Percentiles rank a stretch among this genome's conserved stretches.
phyloP scores from a whole-genome alignment of 2,329 filamentous ascomycete species.

The Leptographium wingfieldii region DNA sequence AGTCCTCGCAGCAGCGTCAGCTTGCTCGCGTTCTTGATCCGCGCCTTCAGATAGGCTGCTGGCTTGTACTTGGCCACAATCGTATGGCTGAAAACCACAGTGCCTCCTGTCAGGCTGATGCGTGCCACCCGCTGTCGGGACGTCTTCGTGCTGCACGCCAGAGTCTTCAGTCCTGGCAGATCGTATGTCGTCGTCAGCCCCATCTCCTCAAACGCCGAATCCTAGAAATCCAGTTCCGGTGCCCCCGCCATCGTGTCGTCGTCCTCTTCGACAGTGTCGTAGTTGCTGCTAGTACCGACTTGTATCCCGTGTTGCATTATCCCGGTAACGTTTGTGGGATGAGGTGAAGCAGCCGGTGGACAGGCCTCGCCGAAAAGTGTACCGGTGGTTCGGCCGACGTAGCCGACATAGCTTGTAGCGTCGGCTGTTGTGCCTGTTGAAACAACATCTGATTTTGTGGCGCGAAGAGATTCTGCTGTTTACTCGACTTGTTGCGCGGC shows the following conservation, averaged over 20 bases:
- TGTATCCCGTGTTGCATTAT: too few species aligned
- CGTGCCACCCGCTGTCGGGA: slow-evolving; percentile 49
- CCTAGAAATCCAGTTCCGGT: slow-evolving; percentile 29
- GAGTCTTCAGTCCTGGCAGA: slow-evolving; percentile 43
- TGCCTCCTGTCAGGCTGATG: slow-evolving; percentile 25
- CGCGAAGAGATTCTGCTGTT: too few species aligned
- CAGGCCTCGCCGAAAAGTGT: neutral
- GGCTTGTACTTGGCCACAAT: slow-evolving; percentile 48
- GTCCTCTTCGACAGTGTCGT: slow-evolving; percentile 10
- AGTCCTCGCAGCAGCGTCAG: slow-evolving; percentile 43
- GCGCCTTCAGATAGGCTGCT: slow-evolving; percentile 46
- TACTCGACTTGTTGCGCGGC: neutral
- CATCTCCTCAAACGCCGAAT: slow-evolving; percentile 43
- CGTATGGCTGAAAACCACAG: slow-evolving; percentile 41
- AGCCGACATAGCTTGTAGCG: too few species aligned
- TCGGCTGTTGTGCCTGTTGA: neutral
- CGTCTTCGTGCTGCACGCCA: slow-evolving; percentile 35
- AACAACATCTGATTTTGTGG: neutral
- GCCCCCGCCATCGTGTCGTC: slow-evolving; percentile 6
- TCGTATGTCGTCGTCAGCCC: slow-evolving; percentile 51
- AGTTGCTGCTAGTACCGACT: neutral
- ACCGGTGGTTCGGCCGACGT: neutral
- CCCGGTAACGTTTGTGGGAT: too few species aligned
- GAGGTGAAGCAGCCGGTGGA: neutral
- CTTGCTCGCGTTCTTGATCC: slow-evolving; percentile 41